These are phyloP conservation scores for Alternaria dauci DNA, from an alignment of 2,329 filamentous ascomycete genomes.

Conservation along the genomic window DNA sequence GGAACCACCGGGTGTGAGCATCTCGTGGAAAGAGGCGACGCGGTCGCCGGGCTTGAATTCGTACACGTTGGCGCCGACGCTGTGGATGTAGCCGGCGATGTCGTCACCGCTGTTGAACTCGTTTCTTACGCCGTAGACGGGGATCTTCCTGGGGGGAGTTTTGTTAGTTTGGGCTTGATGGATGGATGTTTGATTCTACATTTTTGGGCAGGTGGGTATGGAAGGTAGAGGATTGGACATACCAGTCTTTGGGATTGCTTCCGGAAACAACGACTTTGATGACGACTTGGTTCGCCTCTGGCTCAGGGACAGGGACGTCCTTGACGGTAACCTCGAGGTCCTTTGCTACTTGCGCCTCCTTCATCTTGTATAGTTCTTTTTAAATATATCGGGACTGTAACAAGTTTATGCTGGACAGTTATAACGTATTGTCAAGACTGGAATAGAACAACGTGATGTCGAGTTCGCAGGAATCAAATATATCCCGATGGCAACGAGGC, in stretches of 20 bases:
- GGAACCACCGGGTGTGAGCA: slow-evolving; percentile 60
- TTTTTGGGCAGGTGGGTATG: background rate
- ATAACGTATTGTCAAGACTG: background rate
- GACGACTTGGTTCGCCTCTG: slow-evolving; percentile 46
- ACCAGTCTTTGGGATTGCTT: slow-evolving; percentile 61
- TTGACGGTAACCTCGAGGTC: slow-evolving; percentile 50
- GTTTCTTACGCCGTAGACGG: slow-evolving; percentile 24
- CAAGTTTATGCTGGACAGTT: background rate
- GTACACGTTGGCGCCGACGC: slow-evolving; percentile 63
- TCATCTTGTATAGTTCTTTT: slow-evolving; percentile 45
- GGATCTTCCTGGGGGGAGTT: slow-evolving; percentile 35
- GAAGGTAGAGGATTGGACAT: slow-evolving; percentile 15
- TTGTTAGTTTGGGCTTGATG: too few species aligned
- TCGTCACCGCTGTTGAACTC: slow-evolving; percentile 62
- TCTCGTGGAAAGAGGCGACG: slow-evolving; percentile 65
- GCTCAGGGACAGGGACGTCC: slow-evolving; percentile 44
- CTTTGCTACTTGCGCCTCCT: slow-evolving; percentile 51
- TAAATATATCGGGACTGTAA: background rate
- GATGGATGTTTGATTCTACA: too few species aligned
- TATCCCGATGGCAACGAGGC: background rate
- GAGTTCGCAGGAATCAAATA: background rate
- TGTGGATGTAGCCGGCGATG: slow-evolving; percentile 64
- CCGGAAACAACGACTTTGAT: slow-evolving; percentile 53
- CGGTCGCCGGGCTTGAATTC: slow-evolving; percentile 67
- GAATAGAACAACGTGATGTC: background rate